Evolutionary conservation across 176 grass and related monocot species (phyloP).

Genomic region (Typha latifolia): DNA sequence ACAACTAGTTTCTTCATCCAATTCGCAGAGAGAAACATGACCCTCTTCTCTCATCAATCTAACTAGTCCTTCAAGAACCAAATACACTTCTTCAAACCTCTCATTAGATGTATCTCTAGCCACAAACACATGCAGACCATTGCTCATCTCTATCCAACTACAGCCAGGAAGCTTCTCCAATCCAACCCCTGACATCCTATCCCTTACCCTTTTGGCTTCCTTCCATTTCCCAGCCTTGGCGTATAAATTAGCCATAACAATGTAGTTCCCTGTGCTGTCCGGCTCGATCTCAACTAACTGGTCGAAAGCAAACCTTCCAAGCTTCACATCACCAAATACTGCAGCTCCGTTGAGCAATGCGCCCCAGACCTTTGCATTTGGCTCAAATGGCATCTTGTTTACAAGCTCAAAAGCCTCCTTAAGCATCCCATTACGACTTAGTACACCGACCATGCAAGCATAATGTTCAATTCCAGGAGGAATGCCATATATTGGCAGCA

Average conservation of each 20-base stretch:
- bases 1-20: constrained; percentile 27
- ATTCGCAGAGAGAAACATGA: constrained; percentile 12
- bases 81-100: not conserved
- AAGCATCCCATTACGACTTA: constrained; percentile 48
- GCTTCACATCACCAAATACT: constrained; percentile 38
- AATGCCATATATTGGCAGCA: constrained; percentile 33
- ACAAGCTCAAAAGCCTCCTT: constrained; percentile 46
- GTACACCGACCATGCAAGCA: constrained; percentile 47
- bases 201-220: constrained; percentile 51
- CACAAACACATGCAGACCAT: constrained; percentile 24
- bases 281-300: constrained; percentile 46
- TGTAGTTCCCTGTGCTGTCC: constrained; percentile 54
- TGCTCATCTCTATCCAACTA: constrained; percentile 49
- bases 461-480: constrained; percentile 46
- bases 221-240: constrained; percentile 60
- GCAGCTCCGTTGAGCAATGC: constrained; percentile 51
- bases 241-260: constrained; percentile 67
- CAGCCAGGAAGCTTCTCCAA: constrained; percentile 48
- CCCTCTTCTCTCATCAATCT: constrained; percentile 29
- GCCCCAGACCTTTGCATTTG: constrained; percentile 60
- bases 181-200: constrained; percentile 39
- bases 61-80: constrained; percentile 25
- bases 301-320: constrained; percentile 34
- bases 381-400: constrained; percentile 42
- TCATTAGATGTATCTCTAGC: constrained; percentile 16